Conservation (phyloP, 352 stramenopile genomes). For the Phytophthora fragariaefolia region DNA sequence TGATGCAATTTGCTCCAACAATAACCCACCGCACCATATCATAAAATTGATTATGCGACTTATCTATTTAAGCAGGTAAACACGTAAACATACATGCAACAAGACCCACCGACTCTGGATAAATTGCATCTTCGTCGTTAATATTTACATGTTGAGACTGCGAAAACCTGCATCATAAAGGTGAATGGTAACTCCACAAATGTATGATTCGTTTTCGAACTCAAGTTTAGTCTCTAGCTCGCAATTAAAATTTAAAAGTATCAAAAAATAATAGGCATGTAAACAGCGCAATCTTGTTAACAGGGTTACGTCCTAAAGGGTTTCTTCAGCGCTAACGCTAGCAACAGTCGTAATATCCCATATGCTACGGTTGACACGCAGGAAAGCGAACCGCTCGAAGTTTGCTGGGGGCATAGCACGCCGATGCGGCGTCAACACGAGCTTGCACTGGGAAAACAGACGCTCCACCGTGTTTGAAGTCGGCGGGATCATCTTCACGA, state of each 20-base stretch:
- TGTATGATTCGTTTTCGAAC: not conserved
- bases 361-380: not conserved
- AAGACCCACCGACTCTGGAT: no score
- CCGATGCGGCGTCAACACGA: not conserved
- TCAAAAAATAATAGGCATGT: not conserved
- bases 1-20: no score
- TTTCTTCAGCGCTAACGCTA: not conserved
- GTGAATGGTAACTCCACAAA: not conserved
- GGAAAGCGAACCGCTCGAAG: not conserved
- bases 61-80: no score
- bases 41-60: no score
- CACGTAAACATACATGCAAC: no score
- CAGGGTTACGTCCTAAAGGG: not conserved
- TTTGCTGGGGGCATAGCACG: not conserved
- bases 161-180: not conserved
- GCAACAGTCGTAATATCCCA: not conserved
- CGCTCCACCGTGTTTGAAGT: not conserved
- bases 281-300: not conserved
- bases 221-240: not conserved
- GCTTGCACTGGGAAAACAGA: not conserved
- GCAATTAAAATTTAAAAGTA: not conserved
- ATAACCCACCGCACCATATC: no score
- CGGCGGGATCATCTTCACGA: not conserved
- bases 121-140: not conserved
- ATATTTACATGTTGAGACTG: no score